Evolutionary conservation across 139 green algal species (phyloP), one percentile per base, ranked within the genome.

Genomic region (Medakamo hakoo): DNA sequence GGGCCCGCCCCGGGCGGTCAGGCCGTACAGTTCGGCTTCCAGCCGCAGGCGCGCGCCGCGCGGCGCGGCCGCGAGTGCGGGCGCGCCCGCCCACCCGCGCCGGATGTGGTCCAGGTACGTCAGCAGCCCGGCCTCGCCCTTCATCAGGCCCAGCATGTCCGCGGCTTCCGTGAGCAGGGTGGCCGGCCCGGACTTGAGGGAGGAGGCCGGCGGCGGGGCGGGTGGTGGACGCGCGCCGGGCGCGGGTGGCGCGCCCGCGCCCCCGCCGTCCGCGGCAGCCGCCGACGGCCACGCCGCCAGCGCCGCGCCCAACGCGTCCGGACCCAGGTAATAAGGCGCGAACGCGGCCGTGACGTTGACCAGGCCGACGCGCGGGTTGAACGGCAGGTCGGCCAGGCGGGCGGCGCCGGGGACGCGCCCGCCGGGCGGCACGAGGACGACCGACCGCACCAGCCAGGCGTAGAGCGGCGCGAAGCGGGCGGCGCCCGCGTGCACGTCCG

Each of bases 21-120:
- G 77, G 30, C 71, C 66, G 74, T 89, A 89, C 16, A 92, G 67
- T 68, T 88, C 81, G 27, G 59, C 73, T 72, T 87, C 73, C 30
- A 85, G 67, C 14, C 76, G 62, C 22, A 91, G 61, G 18, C 76
- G 61, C 1, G 80, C 88, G 24, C 72, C 75, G 0, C 61, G 70
- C 23, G 68, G 63, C 3, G 84, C 30, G 0, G 58, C 55, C 0
- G 56, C 27, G 30, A 52, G 40, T 52, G 40, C 21, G 58, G 9
- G 58, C 27, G 58, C 30, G 14, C 9, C 58, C 21, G 27, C 58
- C 27, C 29, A 55, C n/a, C 40, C 40, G 40, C 40, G 40, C n/a
- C n/a, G n/a, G 30, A 86, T 58, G 4, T 64, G 60, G 0, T 30
- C 3, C 27, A 84, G 63, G 72, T 79, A 86, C 55, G 63, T 58